Evolutionary conservation across 2,329 filamentous ascomycete genomes (phyloP), one percentile per base, ranked within the genome.

Genomic region (Penicillium fuscoglaucum): DNA sequence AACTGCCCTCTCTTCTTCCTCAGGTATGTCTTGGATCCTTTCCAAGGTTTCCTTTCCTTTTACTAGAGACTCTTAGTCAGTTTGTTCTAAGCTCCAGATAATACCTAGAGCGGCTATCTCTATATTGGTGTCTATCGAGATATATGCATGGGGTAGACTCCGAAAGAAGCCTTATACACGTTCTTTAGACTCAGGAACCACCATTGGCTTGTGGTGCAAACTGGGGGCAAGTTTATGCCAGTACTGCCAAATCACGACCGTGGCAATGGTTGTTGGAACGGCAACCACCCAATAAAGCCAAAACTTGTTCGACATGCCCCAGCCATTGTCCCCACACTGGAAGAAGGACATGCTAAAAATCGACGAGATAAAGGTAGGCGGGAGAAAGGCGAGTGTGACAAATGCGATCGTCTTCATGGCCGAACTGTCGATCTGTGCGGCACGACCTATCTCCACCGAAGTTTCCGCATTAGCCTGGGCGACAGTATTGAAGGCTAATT

Each of bases 261-360:
- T 50, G 28, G 33, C 47, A 39, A 39, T 28, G 21, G 33, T 50
- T 10, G 15, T 50, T 17, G 47, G 47, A n/a, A 50, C 2, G 4
- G 47, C 47, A 28, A 39, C 26, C 8, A 19, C 47, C 47, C 47
- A 50, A n/a, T 39, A 50, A 17, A 50, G 8, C 47, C 47, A 50
- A 21, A 50, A 39, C 33, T 39, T 39, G 5, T 28, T 17, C 6
- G 47, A 50, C 47, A 50, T 37, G 10, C 8, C 31, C 47, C 47
- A 50, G 19, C 47, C 47, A 39, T 26, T n/a, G 9, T 50, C 17
- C 15, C 5, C 33, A 19, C 21, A 28, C 3, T 50, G 33, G n/a
- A 50, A 50, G 21, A 50, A 50, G 5, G 47, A 50, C 47, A 50
- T 39, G 15, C 47, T 50, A 24, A 39, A 50, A 13, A 50, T 28